Evolutionary conservation across 768 basidiomycete species (phyloP), one percentile per base, ranked within the genome.

Genomic region (Leucocoprinus sp.): DNA sequence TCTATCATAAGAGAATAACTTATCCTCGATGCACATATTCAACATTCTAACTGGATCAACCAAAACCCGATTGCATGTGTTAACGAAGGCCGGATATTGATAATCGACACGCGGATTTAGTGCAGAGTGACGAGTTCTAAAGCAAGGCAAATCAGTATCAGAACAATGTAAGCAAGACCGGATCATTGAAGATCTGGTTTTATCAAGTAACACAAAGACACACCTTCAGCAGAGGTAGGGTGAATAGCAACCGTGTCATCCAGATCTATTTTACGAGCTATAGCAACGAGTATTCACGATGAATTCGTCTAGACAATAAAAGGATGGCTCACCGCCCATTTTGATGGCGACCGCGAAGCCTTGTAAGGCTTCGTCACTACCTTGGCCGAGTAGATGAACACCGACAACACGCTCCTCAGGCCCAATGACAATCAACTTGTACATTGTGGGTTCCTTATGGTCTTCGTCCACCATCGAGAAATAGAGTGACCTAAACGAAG

Each of bases 271-370:
- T 93, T 92, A 18, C 73, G 76, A 4, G 90, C 89, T 75, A 38
- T 5, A 41, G 28, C 45, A 27, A 38, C 39, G 21, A 23, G 37
- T 50, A 44, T 42, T 15, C 14, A 11, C 14, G 49, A 49, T 37
- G 26, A 45, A 45, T 3, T 5, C n/a, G 31, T 6, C 27, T 11
- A 41, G 34, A 29, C 35, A 17, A 40, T 29, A 31, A 37, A 40
- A 9, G 11, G 18, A 35, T 35, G 11, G 58, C 69, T 19, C 33
- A 72, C 72, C 74, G 52, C 87, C 87, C 95, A 98, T 95, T 71
- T 97, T 98, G 55, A 99, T 72, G 9, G 96, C 96, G n/a, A 98
- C 91, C 2, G 70, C 89, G 64, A 96, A 97, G 52, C 95, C 95
- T 72, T 99, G 96, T 66, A 93, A 66, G 54, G 86, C 78, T 66